Evolutionary conservation across 768 basidiomycete species (phyloP).

Genomic region (Hortiboletus campestris): DNA sequence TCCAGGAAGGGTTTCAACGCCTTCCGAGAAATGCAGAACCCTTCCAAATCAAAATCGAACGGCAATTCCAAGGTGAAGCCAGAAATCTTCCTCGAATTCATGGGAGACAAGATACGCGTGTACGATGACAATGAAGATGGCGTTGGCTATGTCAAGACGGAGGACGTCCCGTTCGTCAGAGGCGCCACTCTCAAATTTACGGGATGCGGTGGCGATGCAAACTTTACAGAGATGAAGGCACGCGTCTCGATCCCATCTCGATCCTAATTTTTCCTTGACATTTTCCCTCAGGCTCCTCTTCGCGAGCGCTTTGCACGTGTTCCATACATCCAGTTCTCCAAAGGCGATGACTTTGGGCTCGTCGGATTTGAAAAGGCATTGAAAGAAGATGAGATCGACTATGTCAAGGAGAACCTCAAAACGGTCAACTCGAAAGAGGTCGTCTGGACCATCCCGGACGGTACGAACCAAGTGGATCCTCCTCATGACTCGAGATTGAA

Average conservation of each 20-base stretch:
- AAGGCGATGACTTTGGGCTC: conserved; percentile 46
- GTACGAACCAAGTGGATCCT: conserved; percentile 34
- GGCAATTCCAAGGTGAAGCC: conserved; percentile 43
- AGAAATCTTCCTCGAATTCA: conserved; percentile 71
- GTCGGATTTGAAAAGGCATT: conserved; percentile 62
- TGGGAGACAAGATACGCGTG: conserved; percentile 68
- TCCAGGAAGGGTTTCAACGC: conserved; percentile 70
- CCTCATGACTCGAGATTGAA: background rate
- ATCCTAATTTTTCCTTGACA: background rate
- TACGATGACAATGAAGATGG: conserved; percentile 51
- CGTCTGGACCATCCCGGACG: conserved; percentile 61
- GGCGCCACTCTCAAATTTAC: conserved; percentile 49
- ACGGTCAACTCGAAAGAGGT: conserved; percentile 64
- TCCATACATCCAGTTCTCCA: conserved; percentile 48
- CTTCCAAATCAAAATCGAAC: conserved; percentile 32
- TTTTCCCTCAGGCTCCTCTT: conserved; percentile 37
- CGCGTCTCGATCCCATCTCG: background rate
- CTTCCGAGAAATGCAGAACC: conserved; percentile 62
- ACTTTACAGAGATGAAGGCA: conserved; percentile 61
- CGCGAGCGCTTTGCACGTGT: conserved; percentile 45
- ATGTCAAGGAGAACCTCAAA: conserved; percentile 62
- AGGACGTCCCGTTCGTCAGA: conserved; percentile 42
- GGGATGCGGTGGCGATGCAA: conserved; percentile 55
- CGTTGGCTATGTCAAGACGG: conserved; percentile 39
- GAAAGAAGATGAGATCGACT: conserved; percentile 69